These are phyloP conservation scores for Trifolium subterraneum DNA, from an alignment of 306 rosid species.

Conservation along the genomic window DNA sequence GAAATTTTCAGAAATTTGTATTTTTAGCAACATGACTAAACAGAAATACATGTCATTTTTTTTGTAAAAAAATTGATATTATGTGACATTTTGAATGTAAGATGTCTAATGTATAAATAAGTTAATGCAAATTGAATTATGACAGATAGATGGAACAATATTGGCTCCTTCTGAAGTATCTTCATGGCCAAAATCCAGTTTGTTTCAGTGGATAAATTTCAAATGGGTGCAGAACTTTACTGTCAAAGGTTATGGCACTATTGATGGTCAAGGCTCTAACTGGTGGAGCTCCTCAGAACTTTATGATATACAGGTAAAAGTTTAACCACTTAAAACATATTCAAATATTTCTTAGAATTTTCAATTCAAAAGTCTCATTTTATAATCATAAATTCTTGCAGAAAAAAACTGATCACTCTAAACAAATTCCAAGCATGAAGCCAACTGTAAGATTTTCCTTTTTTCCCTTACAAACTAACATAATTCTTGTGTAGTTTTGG, in stretches of 20 bases:
- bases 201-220: constrained; percentile 88
- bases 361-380: constrained; percentile 20
- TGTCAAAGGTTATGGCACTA: constrained; percentile 76
- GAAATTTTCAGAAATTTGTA: no score
- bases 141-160: constrained; percentile 86
- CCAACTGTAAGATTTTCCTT: constrained; percentile 69
- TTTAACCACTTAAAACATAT: background rate
- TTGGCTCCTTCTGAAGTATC: constrained; percentile 71
- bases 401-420: constrained; percentile 61
- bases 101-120: constrained; percentile 5
- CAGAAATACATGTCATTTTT: background rate
- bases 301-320: constrained; percentile 51
- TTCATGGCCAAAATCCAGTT: constrained; percentile 77
- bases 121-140: constrained; percentile 32
- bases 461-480: background rate
- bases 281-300: constrained; percentile 69
- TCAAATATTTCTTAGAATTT: constrained; percentile 15
- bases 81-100: constrained; percentile 22
- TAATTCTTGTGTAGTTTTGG: background rate
- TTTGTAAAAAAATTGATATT: background rate
- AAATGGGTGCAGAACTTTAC: constrained; percentile 83
- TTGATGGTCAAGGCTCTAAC: constrained; percentile 81
- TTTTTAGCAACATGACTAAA: no score
- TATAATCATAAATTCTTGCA: constrained; percentile 43
- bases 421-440: constrained; percentile 57